Conservation (phyloP, 805 yeast species). For the Dipodascopsis tothii region DNA sequence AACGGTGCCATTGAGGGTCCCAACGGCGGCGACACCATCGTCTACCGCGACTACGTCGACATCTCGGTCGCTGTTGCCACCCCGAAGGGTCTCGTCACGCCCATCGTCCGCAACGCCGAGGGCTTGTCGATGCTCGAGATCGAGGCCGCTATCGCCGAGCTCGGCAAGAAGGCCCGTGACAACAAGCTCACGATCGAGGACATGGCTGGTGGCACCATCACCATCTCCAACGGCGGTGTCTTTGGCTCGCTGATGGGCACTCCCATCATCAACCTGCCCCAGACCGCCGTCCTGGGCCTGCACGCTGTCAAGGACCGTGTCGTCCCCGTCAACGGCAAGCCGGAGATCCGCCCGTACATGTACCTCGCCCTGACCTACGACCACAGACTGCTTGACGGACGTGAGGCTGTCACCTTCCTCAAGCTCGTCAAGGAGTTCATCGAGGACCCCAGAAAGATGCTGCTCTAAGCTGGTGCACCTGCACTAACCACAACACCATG, state of each 20-base stretch:
- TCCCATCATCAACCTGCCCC: slow-evolving; percentile 96
- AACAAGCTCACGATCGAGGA: slow-evolving; percentile 94
- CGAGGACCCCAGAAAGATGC: slow-evolving; percentile 98
- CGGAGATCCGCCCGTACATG: slow-evolving; percentile 98
- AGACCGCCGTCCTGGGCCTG: slow-evolving; percentile 94
- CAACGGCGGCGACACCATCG: slow-evolving; percentile 74
- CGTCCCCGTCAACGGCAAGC: slow-evolving; percentile 89
- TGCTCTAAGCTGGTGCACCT: slow-evolving; percentile 47
- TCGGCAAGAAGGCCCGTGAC: slow-evolving; percentile 93
- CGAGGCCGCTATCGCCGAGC: slow-evolving; percentile 71
- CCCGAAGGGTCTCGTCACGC: slow-evolving; percentile 97
- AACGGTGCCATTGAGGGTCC: slow-evolving; percentile 82
- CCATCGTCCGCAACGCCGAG: slow-evolving; percentile 95
- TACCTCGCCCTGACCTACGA: slow-evolving; percentile 96
- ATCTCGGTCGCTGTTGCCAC: slow-evolving; percentile 96
- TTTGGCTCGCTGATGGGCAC: slow-evolving; percentile 97
- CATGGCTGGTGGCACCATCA: slow-evolving; percentile 98
- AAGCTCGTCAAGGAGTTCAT: slow-evolving; percentile 92
- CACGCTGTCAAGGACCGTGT: slow-evolving; percentile 98
- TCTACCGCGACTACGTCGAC: slow-evolving; percentile 93
- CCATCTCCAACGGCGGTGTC: slow-evolving; percentile 98
- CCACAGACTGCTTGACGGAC: slow-evolving; percentile 95
- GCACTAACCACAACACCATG: too few species aligned
- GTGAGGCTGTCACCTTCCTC: slow-evolving; percentile 97
- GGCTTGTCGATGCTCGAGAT: slow-evolving; percentile 78